Conservation (phyloP, 139 green algal species). For the Dunaliella sp. region DNA sequence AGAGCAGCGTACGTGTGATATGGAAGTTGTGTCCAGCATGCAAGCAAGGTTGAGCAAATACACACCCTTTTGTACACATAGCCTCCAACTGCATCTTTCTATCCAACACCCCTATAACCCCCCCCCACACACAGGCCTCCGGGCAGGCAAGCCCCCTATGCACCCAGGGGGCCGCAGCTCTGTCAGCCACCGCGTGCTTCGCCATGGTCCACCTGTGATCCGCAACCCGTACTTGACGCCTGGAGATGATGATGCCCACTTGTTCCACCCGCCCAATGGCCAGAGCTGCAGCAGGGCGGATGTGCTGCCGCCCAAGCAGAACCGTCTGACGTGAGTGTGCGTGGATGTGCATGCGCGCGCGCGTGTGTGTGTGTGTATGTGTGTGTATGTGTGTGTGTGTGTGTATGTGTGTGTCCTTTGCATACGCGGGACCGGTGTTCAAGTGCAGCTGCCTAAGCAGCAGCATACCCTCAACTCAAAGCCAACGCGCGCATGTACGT, state of each 20-base stretch:
- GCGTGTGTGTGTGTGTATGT: background rate
- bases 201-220: conserved; percentile 19
- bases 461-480: too few relatives aligned
- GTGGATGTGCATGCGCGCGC: too few relatives aligned
- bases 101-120: too few relatives aligned
- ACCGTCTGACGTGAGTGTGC: conserved; percentile 23
- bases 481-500: too few relatives aligned
- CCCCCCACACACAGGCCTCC: background rate
- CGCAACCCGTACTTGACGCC: conserved; percentile 34
- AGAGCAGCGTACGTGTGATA: too few relatives aligned
- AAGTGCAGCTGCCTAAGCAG: too few relatives aligned
- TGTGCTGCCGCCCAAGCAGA: conserved; percentile 6
- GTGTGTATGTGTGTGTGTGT: background rate
- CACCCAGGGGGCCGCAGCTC: background rate
- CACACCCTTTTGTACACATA: too few relatives aligned
- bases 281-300: conserved; percentile 8
- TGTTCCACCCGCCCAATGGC: conserved; percentile 23
- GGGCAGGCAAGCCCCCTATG: background rate
- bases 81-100: too few relatives aligned
- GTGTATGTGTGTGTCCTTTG: background rate
- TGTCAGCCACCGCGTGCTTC: background rate
- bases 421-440: too few relatives aligned
- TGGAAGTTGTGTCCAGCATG: too few relatives aligned
- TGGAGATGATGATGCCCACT: conserved; percentile 18
- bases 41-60: too few relatives aligned